Evolutionary conservation across 2,329 filamentous ascomycete genomes (phyloP).

Genomic region (Aspergillus luchuensis): DNA sequence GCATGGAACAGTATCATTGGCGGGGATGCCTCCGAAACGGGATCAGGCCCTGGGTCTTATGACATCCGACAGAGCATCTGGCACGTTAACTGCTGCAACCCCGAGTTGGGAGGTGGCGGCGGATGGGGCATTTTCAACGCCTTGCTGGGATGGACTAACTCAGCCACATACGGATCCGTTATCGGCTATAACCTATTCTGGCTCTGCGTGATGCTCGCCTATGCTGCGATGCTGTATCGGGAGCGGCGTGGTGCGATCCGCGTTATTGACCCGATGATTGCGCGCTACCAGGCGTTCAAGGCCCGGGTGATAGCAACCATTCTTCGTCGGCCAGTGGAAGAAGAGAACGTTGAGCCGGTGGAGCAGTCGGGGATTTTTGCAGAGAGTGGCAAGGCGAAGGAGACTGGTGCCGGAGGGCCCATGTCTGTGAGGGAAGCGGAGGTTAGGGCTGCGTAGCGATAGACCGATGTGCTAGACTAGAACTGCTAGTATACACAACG

Average conservation of each 20-base stretch:
- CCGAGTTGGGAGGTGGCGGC: constrained; percentile 69
- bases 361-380: not conserved
- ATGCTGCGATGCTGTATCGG: constrained; percentile 66
- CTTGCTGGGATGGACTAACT: constrained; percentile 84
- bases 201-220: constrained; percentile 68
- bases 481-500: not conserved
- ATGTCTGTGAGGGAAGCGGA: not conserved
- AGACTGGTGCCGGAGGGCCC: not conserved
- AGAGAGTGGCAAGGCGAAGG: not conserved
- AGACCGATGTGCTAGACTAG: not conserved
- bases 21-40: constrained; percentile 61
- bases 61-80: constrained; percentile 77
- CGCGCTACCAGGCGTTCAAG: constrained; percentile 1
- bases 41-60: constrained; percentile 72
- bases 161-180: constrained; percentile 82
- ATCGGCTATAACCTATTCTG: constrained; percentile 89
- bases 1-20: constrained; percentile 63
- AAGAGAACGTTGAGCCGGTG: not conserved
- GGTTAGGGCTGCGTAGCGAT: not conserved
- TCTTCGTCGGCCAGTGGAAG: not conserved
- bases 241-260: constrained; percentile 54
- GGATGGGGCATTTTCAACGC: constrained; percentile 89
- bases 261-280: constrained; percentile 1
- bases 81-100: constrained; percentile 84
- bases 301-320: not conserved